These are phyloP conservation scores for Cordyceps tenuipes DNA, from an alignment of 2,329 filamentous ascomycete species.

Conservation along the genomic window DNA sequence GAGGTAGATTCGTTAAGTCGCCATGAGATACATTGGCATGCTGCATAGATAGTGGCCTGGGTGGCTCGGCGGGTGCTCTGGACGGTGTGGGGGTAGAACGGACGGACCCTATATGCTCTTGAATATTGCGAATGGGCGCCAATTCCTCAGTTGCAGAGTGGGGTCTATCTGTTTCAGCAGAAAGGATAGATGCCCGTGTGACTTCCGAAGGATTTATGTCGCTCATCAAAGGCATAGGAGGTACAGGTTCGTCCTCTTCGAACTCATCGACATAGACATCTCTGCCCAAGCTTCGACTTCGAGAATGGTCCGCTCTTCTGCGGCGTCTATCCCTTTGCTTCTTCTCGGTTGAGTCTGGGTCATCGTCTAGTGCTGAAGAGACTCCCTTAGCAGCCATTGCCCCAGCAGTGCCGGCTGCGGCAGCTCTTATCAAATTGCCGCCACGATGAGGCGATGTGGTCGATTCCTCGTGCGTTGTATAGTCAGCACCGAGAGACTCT, in stretches of 20 bases:
- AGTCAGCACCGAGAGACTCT: slow-evolving; percentile 35
- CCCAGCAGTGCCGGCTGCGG: slow-evolving; percentile 36
- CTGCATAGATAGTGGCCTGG: slow-evolving; percentile 57
- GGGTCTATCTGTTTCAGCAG: slow-evolving; percentile 68
- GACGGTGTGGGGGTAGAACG: slow-evolving; percentile 57
- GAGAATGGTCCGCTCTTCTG: slow-evolving; percentile 41
- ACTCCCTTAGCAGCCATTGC: slow-evolving; percentile 27
- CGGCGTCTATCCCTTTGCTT: slow-evolving; percentile 43
- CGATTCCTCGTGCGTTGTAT: slow-evolving; percentile 27
- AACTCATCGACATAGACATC: slow-evolving; percentile 42
- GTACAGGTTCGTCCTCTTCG: slow-evolving; percentile 46
- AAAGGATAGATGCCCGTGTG: slow-evolving; percentile 79
- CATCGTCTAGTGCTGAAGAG: slow-evolving; percentile 27
- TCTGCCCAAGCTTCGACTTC: slow-evolving; percentile 35
- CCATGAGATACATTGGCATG: slow-evolving; percentile 57
- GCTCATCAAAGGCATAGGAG: slow-evolving; percentile 83
- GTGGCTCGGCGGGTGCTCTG: slow-evolving; percentile 42
- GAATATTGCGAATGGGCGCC: slow-evolving; percentile 55
- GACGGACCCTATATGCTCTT: slow-evolving; percentile 51
- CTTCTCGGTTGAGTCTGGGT: slow-evolving; percentile 40
- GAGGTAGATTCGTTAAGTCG: slow-evolving; percentile 47
- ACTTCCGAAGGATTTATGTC: slow-evolving; percentile 79
- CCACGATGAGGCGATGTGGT: slow-evolving; percentile 37
- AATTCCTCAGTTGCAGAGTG: slow-evolving; percentile 57
- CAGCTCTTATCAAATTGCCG: slow-evolving; percentile 35